Base-by-base conservation (phyloP, 116 monocot genomes). In the Zostera marina region DNA sequence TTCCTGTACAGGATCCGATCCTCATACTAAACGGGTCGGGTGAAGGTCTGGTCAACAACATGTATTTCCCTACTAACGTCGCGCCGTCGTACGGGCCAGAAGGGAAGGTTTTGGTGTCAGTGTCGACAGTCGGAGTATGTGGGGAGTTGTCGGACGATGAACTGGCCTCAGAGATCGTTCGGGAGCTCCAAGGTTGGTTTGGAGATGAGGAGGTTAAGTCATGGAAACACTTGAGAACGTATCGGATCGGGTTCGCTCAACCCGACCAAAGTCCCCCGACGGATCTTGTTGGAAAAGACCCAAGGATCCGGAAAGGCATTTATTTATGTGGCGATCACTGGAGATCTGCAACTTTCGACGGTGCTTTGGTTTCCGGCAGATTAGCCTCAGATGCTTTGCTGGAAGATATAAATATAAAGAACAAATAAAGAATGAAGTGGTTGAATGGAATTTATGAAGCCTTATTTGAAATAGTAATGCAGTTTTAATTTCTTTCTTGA, bases 251-350 rank as follows among this genome's bases (percentile, higher is more conserved):
- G 57, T 94, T 81, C 21, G 94, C 94, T 6, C 94, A 88, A 67
- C 94, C 94, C 41, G 77, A 94, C 58, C 94, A 94, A 68, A 77
- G 70, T 41, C 94, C 94, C 32, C 94, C 88, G 16, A 94, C 88
- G 15, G 48, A 81, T 39, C 54, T 81, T 44, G 52, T 43, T 10
- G 75, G 68, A 10, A 72, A 55, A 72, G 75, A 94, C 12, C 73
- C 81, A 52, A 62, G 71, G 41, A 65, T 85, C 0, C 72, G 60
- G 42, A 72, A 72, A 0, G 70, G 93, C 17, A 38, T 94, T 5
- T 94, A 88, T 19, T 43, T 88, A 26, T 94, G 94, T 40, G 94
- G 94, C 8, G 94, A 94, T 22, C 77, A 88, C 52, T 61, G 79
- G 84, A 66, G 56, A 40, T 88, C 79, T 2, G 84, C 88, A 1